A percentile compares a stretch with the other conserved stretches of the same genome.
These are phyloP conservation scores for Coemansia sp. DNA, from an alignment of 192 early-diverging fungal genomes.

Conservation along the genomic window DNA sequence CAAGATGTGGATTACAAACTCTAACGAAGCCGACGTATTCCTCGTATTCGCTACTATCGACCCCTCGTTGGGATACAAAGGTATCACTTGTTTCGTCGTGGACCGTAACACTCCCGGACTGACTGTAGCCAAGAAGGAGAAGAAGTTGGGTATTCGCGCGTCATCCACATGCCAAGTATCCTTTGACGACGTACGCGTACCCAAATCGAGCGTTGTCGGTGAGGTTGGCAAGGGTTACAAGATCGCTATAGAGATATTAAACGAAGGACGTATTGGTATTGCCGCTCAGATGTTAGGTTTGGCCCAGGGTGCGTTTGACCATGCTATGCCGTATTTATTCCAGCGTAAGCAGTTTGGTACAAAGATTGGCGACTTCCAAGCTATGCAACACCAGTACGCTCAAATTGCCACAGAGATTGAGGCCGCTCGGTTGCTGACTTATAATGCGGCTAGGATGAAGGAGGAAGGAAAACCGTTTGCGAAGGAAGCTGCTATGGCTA, in stretches of 20 bases:
- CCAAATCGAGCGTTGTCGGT: conserved; percentile 85
- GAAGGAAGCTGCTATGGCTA: conserved; percentile 99
- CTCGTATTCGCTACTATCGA: conserved; percentile 99
- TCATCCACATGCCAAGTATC: conserved; percentile 93
- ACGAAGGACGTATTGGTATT: conserved; percentile 98
- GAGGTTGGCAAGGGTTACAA: conserved; percentile 98
- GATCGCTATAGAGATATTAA: conserved; percentile 96
- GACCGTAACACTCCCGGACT: conserved; percentile 88
- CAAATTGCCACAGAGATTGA: conserved; percentile 93
- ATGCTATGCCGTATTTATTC: conserved; percentile 87
- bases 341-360: conserved; percentile 94
- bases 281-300: conserved; percentile 98
- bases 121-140: conserved; percentile 93
- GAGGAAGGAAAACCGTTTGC: conserved; percentile 89
- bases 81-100: conserved; percentile 96
- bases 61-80: conserved; percentile 90
- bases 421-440: conserved; percentile 93
- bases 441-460: conserved; percentile 96
- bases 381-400: conserved; percentile 79
- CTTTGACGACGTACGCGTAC: conserved; percentile 91
- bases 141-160: conserved; percentile 95
- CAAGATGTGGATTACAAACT: conserved; percentile 98
- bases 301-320: conserved; percentile 92
- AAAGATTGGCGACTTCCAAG: conserved; percentile 87
- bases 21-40: conserved; percentile 93